Percentiles rank a stretch among this genome's conserved stretches.
Conservation (phyloP, 2,329 filamentous ascomycete species). For the Zalaria sp. region DNA sequence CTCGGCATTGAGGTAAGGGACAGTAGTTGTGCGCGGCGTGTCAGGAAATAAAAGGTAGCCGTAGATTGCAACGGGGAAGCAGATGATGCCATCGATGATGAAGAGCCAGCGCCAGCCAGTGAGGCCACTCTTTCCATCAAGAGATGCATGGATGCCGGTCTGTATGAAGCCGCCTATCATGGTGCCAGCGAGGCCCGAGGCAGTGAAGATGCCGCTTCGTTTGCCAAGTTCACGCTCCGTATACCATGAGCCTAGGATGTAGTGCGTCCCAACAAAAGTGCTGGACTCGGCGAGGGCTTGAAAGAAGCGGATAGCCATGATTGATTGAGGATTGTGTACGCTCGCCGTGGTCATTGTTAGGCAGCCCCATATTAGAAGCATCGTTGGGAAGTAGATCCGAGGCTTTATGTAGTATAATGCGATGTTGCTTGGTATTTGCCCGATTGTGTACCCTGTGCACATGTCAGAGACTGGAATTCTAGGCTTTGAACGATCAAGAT, state of each 20-base stretch:
- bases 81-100: constrained; percentile 41
- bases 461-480: constrained; percentile 49
- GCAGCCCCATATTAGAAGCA: constrained; percentile 41
- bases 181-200: constrained; percentile 36
- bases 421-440: constrained; percentile 31
- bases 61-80: constrained; percentile 35
- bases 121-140: constrained; percentile 31
- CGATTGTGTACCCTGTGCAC: constrained; percentile 29
- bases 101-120: constrained; percentile 45
- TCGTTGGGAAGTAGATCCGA: constrained; percentile 46
- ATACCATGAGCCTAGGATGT: constrained; percentile 7
- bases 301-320: constrained; percentile 45
- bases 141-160: constrained; percentile 12
- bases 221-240: constrained; percentile 14
- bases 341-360: constrained; percentile 47
- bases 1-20: constrained; percentile 25
- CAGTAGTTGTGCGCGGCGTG: constrained; percentile 28
- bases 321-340: constrained; percentile 34
- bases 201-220: constrained; percentile 38
- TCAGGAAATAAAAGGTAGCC: constrained; percentile 41
- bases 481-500: constrained; percentile 38
- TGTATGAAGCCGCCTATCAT: constrained; percentile 37
- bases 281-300: constrained; percentile 31
- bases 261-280: constrained; percentile 22
- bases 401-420: constrained; percentile 35